These are phyloP conservation scores for Hansenula anomala DNA, from an alignment of 1,139 yeast genomes.

Conservation along the genomic window DNA sequence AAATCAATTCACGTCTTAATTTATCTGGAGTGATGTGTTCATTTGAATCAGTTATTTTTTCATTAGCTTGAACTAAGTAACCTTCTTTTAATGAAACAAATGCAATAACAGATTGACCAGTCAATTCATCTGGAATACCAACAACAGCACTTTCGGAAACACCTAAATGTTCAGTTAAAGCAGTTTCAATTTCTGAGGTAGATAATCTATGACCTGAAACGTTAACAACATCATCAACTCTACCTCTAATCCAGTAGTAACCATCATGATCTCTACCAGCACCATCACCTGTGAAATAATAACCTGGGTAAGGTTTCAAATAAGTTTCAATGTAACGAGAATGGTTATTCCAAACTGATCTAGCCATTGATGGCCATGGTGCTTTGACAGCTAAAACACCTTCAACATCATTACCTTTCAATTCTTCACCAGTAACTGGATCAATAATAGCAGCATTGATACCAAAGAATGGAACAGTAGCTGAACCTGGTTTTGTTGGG, in stretches of 20 bases:
- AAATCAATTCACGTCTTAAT: slow-evolving; percentile 75
- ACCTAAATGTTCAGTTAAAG: slow-evolving; percentile 69
- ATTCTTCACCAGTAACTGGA: slow-evolving; percentile 82
- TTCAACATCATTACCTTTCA: slow-evolving; percentile 86
- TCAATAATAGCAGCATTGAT: slow-evolving; percentile 86
- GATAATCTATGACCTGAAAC: slow-evolving; percentile 97
- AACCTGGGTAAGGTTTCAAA: slow-evolving; percentile 93
- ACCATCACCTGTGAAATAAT: slow-evolving; percentile 97
- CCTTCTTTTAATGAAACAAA: slow-evolving; percentile 80
- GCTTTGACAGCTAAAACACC: slow-evolving; percentile 89
- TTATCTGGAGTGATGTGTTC: slow-evolving; percentile 41
- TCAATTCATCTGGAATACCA: slow-evolving; percentile 89
- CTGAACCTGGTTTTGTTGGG: slow-evolving; percentile 97
- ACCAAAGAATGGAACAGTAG: slow-evolving; percentile 95
- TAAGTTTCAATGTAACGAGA: slow-evolving; percentile 88
- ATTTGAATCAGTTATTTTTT: slow-evolving; percentile 37
- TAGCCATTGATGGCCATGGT: slow-evolving; percentile 98
- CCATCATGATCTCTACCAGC: slow-evolving; percentile 98
- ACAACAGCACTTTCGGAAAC: slow-evolving; percentile 95
- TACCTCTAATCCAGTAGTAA: slow-evolving; percentile 96
- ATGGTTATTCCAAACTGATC: slow-evolving; percentile 93
- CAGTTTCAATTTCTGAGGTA: slow-evolving; percentile 96
- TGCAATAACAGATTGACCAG: slow-evolving; percentile 97
- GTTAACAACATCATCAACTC: slow-evolving; percentile 98
- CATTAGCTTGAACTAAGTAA: slow-evolving; percentile 30